Percentiles rank a stretch among this genome's conserved stretches.
Conservation (phyloP, 2,329 filamentous ascomycete species). For the Thielaviopsis euricoi region DNA sequence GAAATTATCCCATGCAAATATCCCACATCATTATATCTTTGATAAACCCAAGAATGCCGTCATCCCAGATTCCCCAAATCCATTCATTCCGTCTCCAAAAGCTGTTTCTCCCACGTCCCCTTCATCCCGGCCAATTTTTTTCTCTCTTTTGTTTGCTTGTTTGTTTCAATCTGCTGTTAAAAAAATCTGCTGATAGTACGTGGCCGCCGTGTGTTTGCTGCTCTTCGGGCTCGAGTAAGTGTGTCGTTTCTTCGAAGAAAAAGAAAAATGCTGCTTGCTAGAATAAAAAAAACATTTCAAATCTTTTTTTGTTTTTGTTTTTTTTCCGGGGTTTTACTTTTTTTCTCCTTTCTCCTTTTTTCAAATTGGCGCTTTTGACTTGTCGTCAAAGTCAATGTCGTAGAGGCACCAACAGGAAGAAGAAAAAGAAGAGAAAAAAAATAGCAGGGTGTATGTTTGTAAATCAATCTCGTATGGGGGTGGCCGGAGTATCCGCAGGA, state of each 20-base stretch:
- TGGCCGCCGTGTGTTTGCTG: neutral
- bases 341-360: neutral
- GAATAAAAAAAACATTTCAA: no score
- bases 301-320: no score
- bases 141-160: neutral
- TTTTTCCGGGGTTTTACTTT: no score
- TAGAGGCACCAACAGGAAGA: neutral
- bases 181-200: neutral
- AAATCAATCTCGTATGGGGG: slow-evolving; percentile 1
- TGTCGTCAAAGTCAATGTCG: neutral
- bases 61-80: neutral
- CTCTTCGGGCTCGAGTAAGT: neutral
- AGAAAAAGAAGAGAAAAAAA: neutral
- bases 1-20: neutral
- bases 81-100: neutral
- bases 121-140: neutral
- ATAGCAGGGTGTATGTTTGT: neutral
- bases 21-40: neutral
- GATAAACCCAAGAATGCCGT: neutral
- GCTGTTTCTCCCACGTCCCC: neutral
- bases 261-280: no score
- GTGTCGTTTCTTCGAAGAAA: neutral
- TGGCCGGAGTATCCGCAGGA: slow-evolving; percentile 17
- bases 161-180: neutral
- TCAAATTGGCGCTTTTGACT: no score